phyloP scores from a whole-genome alignment of 106 monocot species.

The Amphibolis antarctica region DNA sequence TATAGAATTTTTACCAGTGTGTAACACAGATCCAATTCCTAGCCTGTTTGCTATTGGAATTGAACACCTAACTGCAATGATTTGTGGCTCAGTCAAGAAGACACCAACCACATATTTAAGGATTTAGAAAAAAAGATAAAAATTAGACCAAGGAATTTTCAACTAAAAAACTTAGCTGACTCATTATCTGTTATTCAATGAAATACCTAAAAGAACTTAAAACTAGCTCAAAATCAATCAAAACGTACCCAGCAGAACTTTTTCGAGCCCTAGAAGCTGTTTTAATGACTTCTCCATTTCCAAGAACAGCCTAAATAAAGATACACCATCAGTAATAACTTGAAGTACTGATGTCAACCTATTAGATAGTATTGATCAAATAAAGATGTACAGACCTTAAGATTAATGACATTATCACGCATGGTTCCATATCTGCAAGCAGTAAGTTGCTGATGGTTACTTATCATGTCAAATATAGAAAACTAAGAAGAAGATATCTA shows the following conservation, averaged over 20 bases:
- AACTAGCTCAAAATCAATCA: not conserved
- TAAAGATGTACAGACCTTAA: constrained; percentile 52
- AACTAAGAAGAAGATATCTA: not conserved
- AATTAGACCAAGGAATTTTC: too few species aligned
- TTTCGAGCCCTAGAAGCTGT: constrained; percentile 90
- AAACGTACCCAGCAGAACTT: constrained; percentile 80
- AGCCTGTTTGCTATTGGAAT: too few species aligned
- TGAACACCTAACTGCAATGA: too few species aligned
- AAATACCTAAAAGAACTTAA: too few species aligned
- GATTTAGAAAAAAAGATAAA: too few species aligned
- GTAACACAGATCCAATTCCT: too few species aligned
- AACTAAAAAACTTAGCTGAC: too few species aligned
- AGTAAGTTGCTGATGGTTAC: constrained; percentile 19
- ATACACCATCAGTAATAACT: not conserved
- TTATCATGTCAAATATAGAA: not conserved
- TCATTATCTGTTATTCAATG: too few species aligned
- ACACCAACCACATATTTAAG: too few species aligned
- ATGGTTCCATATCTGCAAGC: constrained; percentile 96
- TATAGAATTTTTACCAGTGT: too few species aligned
- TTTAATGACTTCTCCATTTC: constrained; percentile 82
- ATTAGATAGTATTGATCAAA: not conserved
- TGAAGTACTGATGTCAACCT: not conserved
- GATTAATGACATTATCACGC: constrained; percentile 92
- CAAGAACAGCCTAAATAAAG: constrained; percentile 71
- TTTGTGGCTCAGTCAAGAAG: too few species aligned